Evolutionary conservation across 805 yeast genomes (phyloP).

Genomic region (Kazachstania bromeliacearum): DNA sequence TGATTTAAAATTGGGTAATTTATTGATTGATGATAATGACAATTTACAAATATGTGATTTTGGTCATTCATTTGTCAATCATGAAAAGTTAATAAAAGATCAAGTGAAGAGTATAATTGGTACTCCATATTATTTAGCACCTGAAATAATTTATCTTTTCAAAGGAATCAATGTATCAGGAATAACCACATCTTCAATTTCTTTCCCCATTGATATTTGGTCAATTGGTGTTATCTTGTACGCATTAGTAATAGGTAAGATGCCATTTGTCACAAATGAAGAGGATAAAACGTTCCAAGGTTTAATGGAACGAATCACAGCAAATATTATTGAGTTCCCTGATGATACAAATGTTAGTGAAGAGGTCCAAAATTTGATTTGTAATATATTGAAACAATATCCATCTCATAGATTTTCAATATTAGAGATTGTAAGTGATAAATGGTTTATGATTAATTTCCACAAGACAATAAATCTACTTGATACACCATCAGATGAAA

Average conservation of each 20-base stretch:
- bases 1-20: slow-evolving; percentile 9
- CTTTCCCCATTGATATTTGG: slow-evolving; percentile 93
- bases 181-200: slow-evolving; percentile 72
- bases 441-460: slow-evolving; percentile 78
- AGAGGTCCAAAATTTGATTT: slow-evolving; percentile 43
- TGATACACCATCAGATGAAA: slow-evolving; percentile 1
- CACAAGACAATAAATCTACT: slow-evolving; percentile 51
- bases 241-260: slow-evolving; percentile 65
- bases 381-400: slow-evolving; percentile 57
- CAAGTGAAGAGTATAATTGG: slow-evolving; percentile 36
- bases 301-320: slow-evolving; percentile 62
- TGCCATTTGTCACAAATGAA: slow-evolving; percentile 43
- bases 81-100: slow-evolving; percentile 70
- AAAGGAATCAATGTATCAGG: slow-evolving; percentile 35
- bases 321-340: slow-evolving; percentile 53
- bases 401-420: slow-evolving; percentile 73
- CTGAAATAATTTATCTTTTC: slow-evolving; percentile 51
- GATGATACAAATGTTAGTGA: not conserved
- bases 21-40: slow-evolving; percentile 79
- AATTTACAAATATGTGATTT: slow-evolving; percentile 68
- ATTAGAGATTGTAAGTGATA: slow-evolving; percentile 64
- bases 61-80: slow-evolving; percentile 57
- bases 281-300: slow-evolving; percentile 78
- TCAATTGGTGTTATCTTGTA: slow-evolving; percentile 91
- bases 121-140: slow-evolving; percentile 95